Evolutionary conservation across 495 filamentous ascomycete species (phyloP).

Genomic region (Lichenothelia convexa): DNA sequence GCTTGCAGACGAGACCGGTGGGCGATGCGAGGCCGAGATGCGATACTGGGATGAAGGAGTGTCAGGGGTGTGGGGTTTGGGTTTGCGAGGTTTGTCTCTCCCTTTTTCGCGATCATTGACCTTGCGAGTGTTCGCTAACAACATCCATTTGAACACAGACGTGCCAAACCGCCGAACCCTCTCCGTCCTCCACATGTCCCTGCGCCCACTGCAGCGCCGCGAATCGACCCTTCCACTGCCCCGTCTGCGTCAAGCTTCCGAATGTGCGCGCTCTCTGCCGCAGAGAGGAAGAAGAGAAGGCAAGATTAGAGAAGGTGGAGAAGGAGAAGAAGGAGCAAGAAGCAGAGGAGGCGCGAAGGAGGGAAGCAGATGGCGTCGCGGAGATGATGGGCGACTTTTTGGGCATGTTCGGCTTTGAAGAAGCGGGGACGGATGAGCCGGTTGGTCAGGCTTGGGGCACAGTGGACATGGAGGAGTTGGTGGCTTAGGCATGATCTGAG

Average conservation of each 20-base stretch:
- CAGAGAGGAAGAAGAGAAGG: conserved; percentile 12
- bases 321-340: conserved; percentile 10
- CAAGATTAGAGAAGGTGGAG: conserved; percentile 6
- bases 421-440: no score
- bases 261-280: conserved; percentile 11
- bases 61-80: conserved; percentile 33
- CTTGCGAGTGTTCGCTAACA: no score
- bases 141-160: no score
- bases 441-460: no score
- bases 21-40: conserved; percentile 35
- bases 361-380: conserved; percentile 8
- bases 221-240: conserved; percentile 37
- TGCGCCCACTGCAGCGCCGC: conserved; percentile 35
- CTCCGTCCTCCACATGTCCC: no score
- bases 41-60: conserved; percentile 30
- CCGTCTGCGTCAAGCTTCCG: conserved; percentile 27
- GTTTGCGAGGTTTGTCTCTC: conserved; percentile 31
- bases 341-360: background rate
- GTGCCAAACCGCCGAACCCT: no score
- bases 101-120: no score
- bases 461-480: no score
- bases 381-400: conserved; percentile 11
- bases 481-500: no score
- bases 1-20: conserved; percentile 29
- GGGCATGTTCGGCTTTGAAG: conserved; percentile 3